Conservation (phyloP, 2,329 filamentous ascomycete species). For the Pestalotiopsis sp. region DNA sequence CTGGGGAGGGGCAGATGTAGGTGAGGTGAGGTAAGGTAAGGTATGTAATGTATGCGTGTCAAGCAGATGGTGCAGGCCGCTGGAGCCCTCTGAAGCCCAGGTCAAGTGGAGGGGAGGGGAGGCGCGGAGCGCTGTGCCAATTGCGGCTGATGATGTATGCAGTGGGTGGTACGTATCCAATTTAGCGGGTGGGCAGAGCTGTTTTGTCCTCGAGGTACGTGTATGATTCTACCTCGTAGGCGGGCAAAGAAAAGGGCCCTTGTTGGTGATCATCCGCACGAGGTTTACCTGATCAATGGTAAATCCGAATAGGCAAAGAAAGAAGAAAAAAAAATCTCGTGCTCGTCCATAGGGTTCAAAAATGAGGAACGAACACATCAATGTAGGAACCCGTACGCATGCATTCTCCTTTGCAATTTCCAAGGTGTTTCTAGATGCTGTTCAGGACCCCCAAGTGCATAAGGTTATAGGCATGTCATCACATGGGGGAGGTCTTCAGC, state of each 20-base stretch:
- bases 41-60: neutral
- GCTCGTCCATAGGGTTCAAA: too few relatives aligned
- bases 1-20: constrained; percentile 5
- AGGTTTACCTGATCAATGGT: too few relatives aligned
- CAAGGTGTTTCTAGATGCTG: neutral
- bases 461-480: too few relatives aligned
- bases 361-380: neutral
- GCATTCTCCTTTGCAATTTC: neutral
- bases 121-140: neutral
- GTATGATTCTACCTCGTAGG: too few relatives aligned
- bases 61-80: neutral
- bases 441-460: neutral
- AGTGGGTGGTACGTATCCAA: neutral
- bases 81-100: neutral
- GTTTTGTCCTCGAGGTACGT: too few relatives aligned
- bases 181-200: neutral
- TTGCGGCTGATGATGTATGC: neutral
- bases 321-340: too few relatives aligned
- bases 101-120: neutral
- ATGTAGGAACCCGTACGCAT: neutral
- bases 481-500: neutral
- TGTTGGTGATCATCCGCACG: too few relatives aligned
- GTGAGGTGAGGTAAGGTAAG: neutral
- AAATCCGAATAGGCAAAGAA: too few relatives aligned
- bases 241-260: too few relatives aligned